Conservation (phyloP, 371 early-diverging fungal genomes). For the Mortierella sp. region DNA sequence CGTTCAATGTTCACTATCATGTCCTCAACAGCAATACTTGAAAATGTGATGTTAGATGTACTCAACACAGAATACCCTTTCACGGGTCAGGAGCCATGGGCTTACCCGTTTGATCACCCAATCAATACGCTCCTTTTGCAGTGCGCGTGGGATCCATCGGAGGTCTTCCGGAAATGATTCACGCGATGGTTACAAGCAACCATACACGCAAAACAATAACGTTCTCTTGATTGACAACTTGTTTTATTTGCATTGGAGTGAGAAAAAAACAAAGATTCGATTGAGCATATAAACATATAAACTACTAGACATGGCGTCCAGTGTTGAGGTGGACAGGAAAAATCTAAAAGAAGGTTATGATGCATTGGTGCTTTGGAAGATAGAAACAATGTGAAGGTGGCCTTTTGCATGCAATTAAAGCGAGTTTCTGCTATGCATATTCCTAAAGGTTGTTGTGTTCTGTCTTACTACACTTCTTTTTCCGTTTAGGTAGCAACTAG, state of each 20-base stretch:
- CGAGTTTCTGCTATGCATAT: too few relatives aligned
- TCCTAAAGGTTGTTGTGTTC: background rate
- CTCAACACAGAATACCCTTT: background rate
- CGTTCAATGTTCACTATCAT: background rate
- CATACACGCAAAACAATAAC: background rate
- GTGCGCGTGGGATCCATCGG: background rate
- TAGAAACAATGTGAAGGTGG: too few relatives aligned
- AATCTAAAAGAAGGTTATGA: background rate
- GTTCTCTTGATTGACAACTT: background rate
- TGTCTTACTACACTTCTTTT: too few relatives aligned
- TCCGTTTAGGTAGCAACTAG: background rate
- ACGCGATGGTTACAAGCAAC: background rate
- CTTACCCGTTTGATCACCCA: background rate
- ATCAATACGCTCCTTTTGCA: background rate
- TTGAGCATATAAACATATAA: background rate
- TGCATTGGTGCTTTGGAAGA: background rate
- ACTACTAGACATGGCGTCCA: background rate
- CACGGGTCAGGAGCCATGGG: background rate
- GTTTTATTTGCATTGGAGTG: background rate
- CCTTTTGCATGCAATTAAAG: too few relatives aligned
- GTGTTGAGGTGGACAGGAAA: background rate
- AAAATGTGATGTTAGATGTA: background rate
- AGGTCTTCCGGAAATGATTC: background rate
- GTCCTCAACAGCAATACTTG: too few relatives aligned
- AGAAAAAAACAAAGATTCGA: background rate